phyloP scores from a whole-genome alignment of 2,329 filamentous ascomycete species.

The Diaporthe australafricana region DNA sequence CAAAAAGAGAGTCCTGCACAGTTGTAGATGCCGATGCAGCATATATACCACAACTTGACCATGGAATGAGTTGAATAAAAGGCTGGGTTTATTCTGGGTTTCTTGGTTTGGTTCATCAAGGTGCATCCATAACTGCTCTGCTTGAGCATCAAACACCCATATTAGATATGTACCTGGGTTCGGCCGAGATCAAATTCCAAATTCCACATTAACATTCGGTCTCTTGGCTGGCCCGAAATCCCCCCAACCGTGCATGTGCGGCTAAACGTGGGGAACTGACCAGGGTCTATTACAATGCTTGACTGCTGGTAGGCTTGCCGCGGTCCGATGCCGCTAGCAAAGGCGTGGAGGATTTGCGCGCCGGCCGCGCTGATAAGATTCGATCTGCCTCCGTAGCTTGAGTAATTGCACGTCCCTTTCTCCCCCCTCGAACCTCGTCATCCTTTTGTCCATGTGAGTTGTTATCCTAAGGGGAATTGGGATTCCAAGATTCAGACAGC shows the following conservation, averaged over 20 bases:
- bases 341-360: constrained; percentile 24
- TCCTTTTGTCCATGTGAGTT: constrained; percentile 31
- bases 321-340: constrained; percentile 36
- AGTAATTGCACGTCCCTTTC: constrained; percentile 6
- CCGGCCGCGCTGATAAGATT: constrained; percentile 22
- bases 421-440: constrained; percentile 4
- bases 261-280: constrained; percentile 27
- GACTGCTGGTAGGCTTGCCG: neutral
- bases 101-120: neutral
- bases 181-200: neutral
- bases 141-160: too few relatives aligned
- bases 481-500: neutral
- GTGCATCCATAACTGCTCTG: neutral
- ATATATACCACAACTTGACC: neutral
- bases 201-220: neutral
- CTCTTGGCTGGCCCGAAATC: neutral
- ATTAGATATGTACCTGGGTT: too few relatives aligned
- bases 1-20: too few relatives aligned
- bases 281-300: constrained; percentile 5
- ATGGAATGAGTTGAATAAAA: constrained; percentile 4
- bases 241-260: constrained; percentile 25
- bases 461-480: neutral
- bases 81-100: neutral
- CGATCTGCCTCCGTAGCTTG: constrained; percentile 1
- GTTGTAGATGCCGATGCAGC: neutral